Evolutionary conservation across 1,284 basidiomycete species (phyloP), one percentile per base, ranked within the genome.

Genomic region (Ganoderma lucidum): DNA sequence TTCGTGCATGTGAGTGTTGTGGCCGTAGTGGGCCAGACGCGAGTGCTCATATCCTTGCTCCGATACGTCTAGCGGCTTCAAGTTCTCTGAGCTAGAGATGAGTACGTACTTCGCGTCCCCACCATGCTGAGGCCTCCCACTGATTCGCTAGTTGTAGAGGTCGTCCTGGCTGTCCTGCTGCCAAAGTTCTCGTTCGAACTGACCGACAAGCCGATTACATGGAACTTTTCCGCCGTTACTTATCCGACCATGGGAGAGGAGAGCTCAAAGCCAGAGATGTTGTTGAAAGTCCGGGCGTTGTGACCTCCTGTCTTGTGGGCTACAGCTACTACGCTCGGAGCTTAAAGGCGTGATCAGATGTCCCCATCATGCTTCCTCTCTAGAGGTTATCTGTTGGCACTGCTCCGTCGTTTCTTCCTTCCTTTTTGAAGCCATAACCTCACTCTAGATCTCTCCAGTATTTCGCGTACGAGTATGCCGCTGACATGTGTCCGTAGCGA

Each of bases 241-340:
- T 77, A 75, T 56, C 76, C 76, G 17, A 72, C 75, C 1, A 68
- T 74, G 39, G 75, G 73, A n/a, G 60, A 61, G 55, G 69, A 66
- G 15, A 73, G 69, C 64, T 66, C 62, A 35, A 71, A 70, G 62
- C 69, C 73, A 51, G 66, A 75, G 65, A 55, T 75, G 65, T 63
- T 70, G 8, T 63, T 75, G 60, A 69, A 66, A 48, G 69, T 75
- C 2, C 39, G 60, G 55, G 66, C 48, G 39, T 28, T 62, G 23
- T 61, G 6, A 28, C 23, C 23, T 23, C 23, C 23, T 23, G 23
- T 23, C 23, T 23, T 23, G 23, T 23, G 23, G 23, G 23, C 23
- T 23, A 23, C 23, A 23, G 23, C 23, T 23, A 23, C 23, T 23
- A 23, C 23, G 23, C 23, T 23, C 23, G 23, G 23, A 23, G 23